These are phyloP conservation scores for Multifurca ochricompacta DNA, from an alignment of 768 basidiomycete genomes.

Conservation along the genomic window DNA sequence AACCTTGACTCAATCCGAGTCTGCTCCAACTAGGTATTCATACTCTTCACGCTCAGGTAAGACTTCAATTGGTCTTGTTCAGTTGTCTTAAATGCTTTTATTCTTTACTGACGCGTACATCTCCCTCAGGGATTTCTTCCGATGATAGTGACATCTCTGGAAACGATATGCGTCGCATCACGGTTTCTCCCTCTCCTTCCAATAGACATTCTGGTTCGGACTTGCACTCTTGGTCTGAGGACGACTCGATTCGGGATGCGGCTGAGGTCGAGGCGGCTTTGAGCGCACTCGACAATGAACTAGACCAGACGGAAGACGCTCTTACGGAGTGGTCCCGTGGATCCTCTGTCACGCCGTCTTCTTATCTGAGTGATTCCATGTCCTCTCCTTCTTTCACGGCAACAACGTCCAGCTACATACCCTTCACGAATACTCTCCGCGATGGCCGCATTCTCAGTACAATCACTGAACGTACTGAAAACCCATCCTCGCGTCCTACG, in stretches of 20 bases:
- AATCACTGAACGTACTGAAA: conserved; percentile 74
- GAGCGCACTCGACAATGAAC: conserved; percentile 56
- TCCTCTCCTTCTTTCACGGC: conserved; percentile 22
- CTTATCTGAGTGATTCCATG: conserved; percentile 27
- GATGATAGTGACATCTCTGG: conserved; percentile 19
- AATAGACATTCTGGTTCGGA: conserved; percentile 9
- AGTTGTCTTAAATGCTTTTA: not conserved
- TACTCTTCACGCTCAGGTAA: conserved; percentile 49
- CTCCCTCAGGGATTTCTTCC: conserved; percentile 17
- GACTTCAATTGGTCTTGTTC: conserved; percentile 17
- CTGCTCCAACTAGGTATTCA: conserved; percentile 49
- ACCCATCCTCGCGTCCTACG: conserved; percentile 48
- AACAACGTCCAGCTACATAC: conserved; percentile 18
- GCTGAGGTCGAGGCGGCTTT: conserved; percentile 63
- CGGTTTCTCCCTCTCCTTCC: conserved; percentile 21
- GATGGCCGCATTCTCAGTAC: conserved; percentile 54
- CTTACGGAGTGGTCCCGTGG: conserved; percentile 54
- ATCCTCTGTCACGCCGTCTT: conserved; percentile 31
- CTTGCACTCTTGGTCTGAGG: conserved; percentile 41
- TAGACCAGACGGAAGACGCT: conserved; percentile 57
- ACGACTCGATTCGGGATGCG: conserved; percentile 38
- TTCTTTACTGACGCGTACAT: not conserved
- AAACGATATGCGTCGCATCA: conserved; percentile 22
- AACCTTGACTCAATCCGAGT: conserved; percentile 43
- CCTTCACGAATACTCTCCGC: conserved; percentile 34